phyloP scores from a whole-genome alignment of 108 stramenopile genomes.

The Aurantiochytrium sp. region DNA sequence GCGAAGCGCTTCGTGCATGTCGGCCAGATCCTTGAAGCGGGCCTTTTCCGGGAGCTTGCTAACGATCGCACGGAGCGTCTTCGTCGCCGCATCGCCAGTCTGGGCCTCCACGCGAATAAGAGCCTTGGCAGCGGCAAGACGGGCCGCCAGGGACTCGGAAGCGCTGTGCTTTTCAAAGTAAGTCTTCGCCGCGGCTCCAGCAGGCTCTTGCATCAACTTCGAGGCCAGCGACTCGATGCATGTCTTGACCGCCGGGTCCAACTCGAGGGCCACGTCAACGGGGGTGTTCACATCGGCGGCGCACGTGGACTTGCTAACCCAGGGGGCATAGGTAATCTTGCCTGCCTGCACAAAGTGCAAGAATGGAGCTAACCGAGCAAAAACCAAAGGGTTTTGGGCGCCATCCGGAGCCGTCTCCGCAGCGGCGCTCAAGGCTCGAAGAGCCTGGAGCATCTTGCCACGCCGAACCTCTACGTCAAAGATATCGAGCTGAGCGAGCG shows the following conservation, averaged over 20 bases:
- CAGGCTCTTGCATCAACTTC: not conserved
- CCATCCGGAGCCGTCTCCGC: not conserved
- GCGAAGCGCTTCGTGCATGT: not conserved
- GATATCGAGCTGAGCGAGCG: conserved; percentile 70
- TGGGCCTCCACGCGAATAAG: not conserved
- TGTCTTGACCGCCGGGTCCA: not conserved
- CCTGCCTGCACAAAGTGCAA: not conserved
- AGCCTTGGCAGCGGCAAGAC: not conserved
- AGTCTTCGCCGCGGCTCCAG: not conserved
- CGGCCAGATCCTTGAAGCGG: not conserved
- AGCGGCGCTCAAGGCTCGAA: conserved; percentile 51
- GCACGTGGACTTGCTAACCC: not conserved
- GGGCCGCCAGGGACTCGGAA: not conserved
- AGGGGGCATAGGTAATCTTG: not conserved
- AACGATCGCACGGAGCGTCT: not conserved
- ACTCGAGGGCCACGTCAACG: not conserved
- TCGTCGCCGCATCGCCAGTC: not conserved
- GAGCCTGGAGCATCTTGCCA: conserved; percentile 74
- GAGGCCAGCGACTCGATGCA: not conserved
- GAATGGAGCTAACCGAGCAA: not conserved
- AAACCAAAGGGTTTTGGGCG: not conserved
- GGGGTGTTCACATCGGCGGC: not conserved
- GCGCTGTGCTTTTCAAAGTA: not conserved
- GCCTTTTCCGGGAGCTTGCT: not conserved
- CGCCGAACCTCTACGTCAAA: conserved; percentile 83